Base-by-base conservation (phyloP, 2,329 filamentous ascomycete species). In the Aspergillus aculeatinus region DNA sequence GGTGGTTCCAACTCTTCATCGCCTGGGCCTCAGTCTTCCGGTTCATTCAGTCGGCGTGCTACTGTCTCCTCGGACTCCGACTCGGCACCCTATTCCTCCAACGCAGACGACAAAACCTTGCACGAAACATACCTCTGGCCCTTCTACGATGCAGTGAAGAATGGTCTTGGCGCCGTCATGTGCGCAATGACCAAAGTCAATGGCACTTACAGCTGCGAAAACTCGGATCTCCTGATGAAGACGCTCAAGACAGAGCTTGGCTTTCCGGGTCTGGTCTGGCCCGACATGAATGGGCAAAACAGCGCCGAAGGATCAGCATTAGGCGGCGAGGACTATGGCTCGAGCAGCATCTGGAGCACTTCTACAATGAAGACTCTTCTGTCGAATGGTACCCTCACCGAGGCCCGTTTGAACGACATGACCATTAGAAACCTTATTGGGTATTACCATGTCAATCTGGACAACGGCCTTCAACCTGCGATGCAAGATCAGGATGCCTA, bases 331-430 rank as follows among this genome's bases (percentile, higher is more conserved):
- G 58, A 60, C 16, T 60, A 60, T 23, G 53, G 53, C 11, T 60
- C 58, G 47, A 57, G 48, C 23, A 56, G 58, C 4, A 47, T 60
- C 21, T 60, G 58, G 58, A 60, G 53, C 29, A 51, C 35, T 2
- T 51, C 52, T 1, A 60, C 58, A 14, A 60, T 60, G 48, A 21
- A 60, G 19, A 48, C 9, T 3, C 39, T 57, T 31, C 42, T 60
- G 9, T 31, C 54, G n/a, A 80, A 81, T 60, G 77, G 77, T 4
- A 76, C 72, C 19, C 57, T 82, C 10, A 65, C 74, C 5, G 68
- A 77, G 31, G 65, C 69, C 14, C 74, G 80, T 4, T 62, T 82
- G 23, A 72, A 81, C 57, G 80, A 82, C 63, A 82, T 82, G 80
- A 73, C 76, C 5, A 67, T 72, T 21, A 75, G 80, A 11, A 78